phyloP scores from a whole-genome alignment of 768 basidiomycete genomes.

The Tulasnella sp. region DNA sequence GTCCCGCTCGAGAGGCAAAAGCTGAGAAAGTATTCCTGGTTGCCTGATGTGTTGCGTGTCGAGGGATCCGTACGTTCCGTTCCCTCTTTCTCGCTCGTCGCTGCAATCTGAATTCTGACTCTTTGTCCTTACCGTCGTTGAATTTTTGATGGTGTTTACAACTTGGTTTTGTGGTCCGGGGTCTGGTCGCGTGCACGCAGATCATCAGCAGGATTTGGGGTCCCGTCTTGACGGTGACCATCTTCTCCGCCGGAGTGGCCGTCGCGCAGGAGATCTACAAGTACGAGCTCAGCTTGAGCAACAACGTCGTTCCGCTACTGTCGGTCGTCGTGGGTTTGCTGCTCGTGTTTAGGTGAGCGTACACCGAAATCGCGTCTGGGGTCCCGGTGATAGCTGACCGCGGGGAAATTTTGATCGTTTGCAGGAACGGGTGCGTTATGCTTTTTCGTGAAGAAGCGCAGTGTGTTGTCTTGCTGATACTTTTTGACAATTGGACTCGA shows the following conservation, averaged over 20 bases:
- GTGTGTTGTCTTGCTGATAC: background rate
- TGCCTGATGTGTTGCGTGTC: constrained; percentile 74
- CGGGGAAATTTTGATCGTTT: background rate
- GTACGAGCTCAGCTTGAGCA: background rate
- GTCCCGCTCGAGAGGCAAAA: background rate
- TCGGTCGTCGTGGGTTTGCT: constrained; percentile 89
- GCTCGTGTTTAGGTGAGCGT: background rate
- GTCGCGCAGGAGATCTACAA: constrained; percentile 16
- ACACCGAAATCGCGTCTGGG: background rate
- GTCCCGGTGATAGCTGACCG: constrained; percentile 14
- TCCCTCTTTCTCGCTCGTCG: background rate
- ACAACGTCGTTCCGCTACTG: constrained; percentile 51
- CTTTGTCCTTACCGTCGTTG: background rate
- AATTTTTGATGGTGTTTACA: background rate
- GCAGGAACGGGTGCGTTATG: constrained; percentile 50
- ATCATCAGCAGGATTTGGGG: constrained; percentile 63
- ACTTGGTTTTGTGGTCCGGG: background rate
- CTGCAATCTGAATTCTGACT: no score
- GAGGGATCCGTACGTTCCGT: constrained; percentile 59
- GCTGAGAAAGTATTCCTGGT: constrained; percentile 62
- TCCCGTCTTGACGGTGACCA: constrained; percentile 72
- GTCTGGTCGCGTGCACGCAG: constrained; percentile 26
- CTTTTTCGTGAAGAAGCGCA: background rate
- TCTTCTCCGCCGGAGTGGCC: constrained; percentile 44
- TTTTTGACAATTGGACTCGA: constrained; percentile 20